A percentile compares a stretch with the other conserved stretches of the same genome.
Evolutionary conservation across 2,329 filamentous ascomycete species (phyloP).

Genomic region (Colletotrichum lupini): DNA sequence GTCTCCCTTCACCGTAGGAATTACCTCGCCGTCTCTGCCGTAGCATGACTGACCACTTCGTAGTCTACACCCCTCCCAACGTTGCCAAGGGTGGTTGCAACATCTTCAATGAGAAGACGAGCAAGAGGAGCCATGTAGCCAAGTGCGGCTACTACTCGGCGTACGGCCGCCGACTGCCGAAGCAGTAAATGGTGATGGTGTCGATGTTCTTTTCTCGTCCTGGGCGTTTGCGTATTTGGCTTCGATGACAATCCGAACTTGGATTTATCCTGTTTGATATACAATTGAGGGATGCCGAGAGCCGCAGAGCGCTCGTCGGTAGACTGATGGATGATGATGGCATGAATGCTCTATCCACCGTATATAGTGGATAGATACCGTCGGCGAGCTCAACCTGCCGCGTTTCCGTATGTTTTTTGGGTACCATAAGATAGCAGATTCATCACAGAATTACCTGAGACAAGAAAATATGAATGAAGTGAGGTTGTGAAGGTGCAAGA

Average conservation of each 20-base stretch:
- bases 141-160: conserved; percentile 79
- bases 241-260: conserved; percentile 13
- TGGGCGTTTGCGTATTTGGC: conserved; percentile 10
- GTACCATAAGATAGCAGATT: conserved; percentile 32
- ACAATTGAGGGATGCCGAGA: conserved; percentile 12
- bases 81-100: conserved; percentile 85
- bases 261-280: conserved; percentile 22
- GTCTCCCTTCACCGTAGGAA: conserved; percentile 77
- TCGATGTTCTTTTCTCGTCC: conserved; percentile 3
- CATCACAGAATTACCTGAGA: conserved; percentile 16
- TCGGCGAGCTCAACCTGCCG: conserved; percentile 33
- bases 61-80: conserved; percentile 88
- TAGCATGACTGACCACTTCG: conserved; percentile 23
- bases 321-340: conserved; percentile 28
- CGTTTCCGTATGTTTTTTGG: conserved; percentile 16
- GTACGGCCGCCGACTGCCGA: conserved; percentile 61
- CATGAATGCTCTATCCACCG: conserved; percentile 25
- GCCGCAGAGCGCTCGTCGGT: conserved; percentile 26
- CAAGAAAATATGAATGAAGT: background rate
- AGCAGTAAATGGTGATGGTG: conserved; percentile 43
- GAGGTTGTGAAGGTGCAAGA: conserved; percentile 32
- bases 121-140: conserved; percentile 76
- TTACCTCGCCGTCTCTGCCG: background rate
- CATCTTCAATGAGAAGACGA: conserved; percentile 82
- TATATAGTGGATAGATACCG: conserved; percentile 11